A percentile compares a stretch with the other conserved stretches of the same genome.
Conservation (phyloP, 805 yeast species). For the Blastobotrys parvus region DNA sequence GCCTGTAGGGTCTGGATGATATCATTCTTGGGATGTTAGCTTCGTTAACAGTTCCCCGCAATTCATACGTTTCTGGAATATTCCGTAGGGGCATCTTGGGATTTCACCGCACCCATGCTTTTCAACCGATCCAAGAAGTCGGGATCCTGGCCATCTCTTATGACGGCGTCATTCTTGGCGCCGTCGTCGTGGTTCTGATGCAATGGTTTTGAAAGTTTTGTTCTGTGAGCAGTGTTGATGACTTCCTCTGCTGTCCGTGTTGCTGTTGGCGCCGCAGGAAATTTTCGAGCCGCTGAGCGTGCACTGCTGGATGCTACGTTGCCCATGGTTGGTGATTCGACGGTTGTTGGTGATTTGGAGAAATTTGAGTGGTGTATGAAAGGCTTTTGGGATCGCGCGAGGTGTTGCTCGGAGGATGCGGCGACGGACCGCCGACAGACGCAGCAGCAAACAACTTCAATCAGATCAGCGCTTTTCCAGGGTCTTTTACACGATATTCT, state of each 20-base stretch:
- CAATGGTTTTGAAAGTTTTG: not conserved
- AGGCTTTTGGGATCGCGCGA: no score
- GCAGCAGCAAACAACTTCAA: no score
- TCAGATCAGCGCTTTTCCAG: no score
- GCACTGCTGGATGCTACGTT: not conserved
- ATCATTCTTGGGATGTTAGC: conserved; percentile 16
- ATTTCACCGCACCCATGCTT: conserved; percentile 18
- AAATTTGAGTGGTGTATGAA: no score
- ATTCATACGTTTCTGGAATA: not conserved
- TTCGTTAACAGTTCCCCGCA: conserved; percentile 6
- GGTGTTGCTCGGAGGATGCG: no score
- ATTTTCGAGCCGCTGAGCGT: not conserved
- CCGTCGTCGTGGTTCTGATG: not conserved
- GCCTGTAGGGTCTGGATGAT: conserved; percentile 19
- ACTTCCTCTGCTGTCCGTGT: not conserved
- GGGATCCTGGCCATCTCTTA: conserved; percentile 4
- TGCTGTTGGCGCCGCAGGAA: not conserved
- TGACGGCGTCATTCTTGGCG: not conserved
- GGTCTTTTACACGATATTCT: no score
- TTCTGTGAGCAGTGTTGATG: no score
- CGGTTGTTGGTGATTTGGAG: no score
- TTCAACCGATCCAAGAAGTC: conserved; percentile 16
- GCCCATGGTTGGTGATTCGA: not conserved
- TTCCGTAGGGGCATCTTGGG: conserved; percentile 4
- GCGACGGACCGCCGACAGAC: no score